Base-by-base conservation (phyloP, 768 basidiomycete genomes). In the Pisolithus tinctorius region DNA sequence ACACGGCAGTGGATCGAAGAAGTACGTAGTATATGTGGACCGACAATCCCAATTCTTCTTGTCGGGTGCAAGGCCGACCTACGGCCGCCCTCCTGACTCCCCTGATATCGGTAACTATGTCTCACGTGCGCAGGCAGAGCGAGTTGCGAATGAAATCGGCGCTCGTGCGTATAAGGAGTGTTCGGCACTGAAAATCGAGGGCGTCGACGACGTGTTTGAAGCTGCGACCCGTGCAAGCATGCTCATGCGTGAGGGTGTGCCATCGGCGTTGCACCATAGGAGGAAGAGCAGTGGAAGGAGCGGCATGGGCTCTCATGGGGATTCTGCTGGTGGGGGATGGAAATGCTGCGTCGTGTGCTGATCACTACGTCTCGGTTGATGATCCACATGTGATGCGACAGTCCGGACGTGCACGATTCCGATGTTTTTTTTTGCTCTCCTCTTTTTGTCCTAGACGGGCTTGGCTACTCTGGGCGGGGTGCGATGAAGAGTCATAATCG, bases 121-220 rank as follows among this genome's bases (percentile, higher is more conserved):
- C 4, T 80, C 84, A n/a, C 81, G 80, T 3, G 83, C 80, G 47
- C 78, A 89, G 70, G 95, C 88, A 23, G 87, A 93, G 72, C 78
- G 80, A 30, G 87, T 90, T 20, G 91, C 93, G 3, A 73, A 75
- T 29, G 77, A 74, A 36, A 97, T 98, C 55, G 93, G 94, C 26
- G 95, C 95, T 27, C 81, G 91, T 26, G 87, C 83, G 39, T 98
- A 97, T 75, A 93, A 92, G 66, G 95, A 97, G 66, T 96, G 93
- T 60, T 91, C 88, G 9, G 88, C 93, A 27, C 74, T 94, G 46
- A 87, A 83, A 71, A 88, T 90, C 48, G 85, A 89, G 71, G 93
- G 93, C 49, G 93, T 95, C 13, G 96, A 98, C 68, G 91, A 96
- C 59, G 91, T 97, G 42, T 99, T 98, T 59, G 96, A 99, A 72